Conservation (phyloP, 495 filamentous ascomycete genomes). For the Trichoderma orchidacearum region DNA sequence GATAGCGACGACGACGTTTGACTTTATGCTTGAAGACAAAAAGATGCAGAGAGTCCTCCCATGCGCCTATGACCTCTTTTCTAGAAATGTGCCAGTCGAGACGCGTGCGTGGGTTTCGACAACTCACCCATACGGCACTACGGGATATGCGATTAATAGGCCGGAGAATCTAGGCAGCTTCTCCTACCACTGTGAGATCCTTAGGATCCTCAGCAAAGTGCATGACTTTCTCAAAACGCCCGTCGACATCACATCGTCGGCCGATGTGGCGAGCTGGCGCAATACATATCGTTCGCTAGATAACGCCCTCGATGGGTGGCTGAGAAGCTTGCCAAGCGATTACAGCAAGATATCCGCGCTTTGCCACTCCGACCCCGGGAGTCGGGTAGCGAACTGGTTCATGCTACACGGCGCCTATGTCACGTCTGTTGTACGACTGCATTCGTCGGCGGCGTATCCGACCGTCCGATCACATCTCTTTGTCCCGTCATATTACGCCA, state of each 20-base stretch:
- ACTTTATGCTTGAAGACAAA: slow-evolving; percentile 75
- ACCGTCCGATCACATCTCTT: slow-evolving; percentile 57
- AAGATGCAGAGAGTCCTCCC: slow-evolving; percentile 78
- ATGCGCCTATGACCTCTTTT: slow-evolving; percentile 71
- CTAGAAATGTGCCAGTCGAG: slow-evolving; percentile 67
- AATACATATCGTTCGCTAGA: slow-evolving; percentile 72
- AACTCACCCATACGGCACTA: slow-evolving; percentile 20
- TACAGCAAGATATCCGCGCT: slow-evolving; percentile 68
- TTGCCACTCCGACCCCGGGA: slow-evolving; percentile 49
- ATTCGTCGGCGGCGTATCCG: slow-evolving; percentile 63
- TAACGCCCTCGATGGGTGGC: slow-evolving; percentile 63
- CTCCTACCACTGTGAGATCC: slow-evolving; percentile 73
- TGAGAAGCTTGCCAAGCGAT: slow-evolving; percentile 65
- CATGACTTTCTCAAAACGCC: slow-evolving; percentile 76
- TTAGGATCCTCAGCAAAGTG: slow-evolving; percentile 73
- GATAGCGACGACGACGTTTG: slow-evolving; percentile 68
- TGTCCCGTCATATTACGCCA: slow-evolving; percentile 57
- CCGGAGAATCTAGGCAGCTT: slow-evolving; percentile 76
- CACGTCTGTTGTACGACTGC: slow-evolving; percentile 70
- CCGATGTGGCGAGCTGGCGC: slow-evolving; percentile 82
- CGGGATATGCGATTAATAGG: slow-evolving; percentile 51
- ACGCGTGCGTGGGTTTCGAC: slow-evolving; percentile 65
- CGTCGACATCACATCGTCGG: slow-evolving; percentile 70
- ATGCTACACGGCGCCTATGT: slow-evolving; percentile 63
- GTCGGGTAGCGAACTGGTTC: slow-evolving; percentile 68